Evolutionary conservation across 1,284 basidiomycete species (phyloP).

Genomic region (Trichosporon sp.): DNA sequence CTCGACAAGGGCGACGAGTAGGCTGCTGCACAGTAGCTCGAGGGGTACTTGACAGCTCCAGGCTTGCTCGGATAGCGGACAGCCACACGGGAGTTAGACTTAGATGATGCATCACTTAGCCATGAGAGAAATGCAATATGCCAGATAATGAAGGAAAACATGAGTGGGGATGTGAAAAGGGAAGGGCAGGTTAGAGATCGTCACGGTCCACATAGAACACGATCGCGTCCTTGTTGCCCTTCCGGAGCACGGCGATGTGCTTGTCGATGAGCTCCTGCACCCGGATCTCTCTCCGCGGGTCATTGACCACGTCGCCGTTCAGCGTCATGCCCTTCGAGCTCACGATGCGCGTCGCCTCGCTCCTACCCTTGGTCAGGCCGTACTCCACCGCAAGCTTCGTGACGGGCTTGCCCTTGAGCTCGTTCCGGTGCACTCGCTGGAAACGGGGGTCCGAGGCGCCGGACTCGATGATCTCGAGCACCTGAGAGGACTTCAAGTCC

Average conservation of each 20-base stretch:
- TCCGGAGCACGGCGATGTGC: conserved; percentile 68
- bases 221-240: conserved; percentile 74
- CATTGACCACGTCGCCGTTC: conserved; percentile 60
- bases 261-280: conserved; percentile 65
- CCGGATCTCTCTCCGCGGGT: conserved; percentile 54
- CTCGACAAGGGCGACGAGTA: conserved; percentile 62
- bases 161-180: neutral
- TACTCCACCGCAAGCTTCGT: conserved; percentile 64
- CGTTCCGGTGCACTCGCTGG: conserved; percentile 57
- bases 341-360: conserved; percentile 62
- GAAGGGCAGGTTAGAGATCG: neutral
- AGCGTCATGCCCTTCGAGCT: conserved; percentile 62
- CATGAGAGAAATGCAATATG: neutral
- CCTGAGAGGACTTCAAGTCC: conserved; percentile 58
- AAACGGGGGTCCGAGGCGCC: conserved; percentile 63
- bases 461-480: conserved; percentile 62
- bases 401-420: conserved; percentile 62
- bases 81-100: neutral
- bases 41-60: too few relatives aligned
- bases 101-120: conserved; percentile 17
- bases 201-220: conserved; percentile 60
- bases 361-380: conserved; percentile 59
- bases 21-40: too few relatives aligned
- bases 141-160: neutral
- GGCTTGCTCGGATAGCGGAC: too few relatives aligned